These are phyloP conservation scores for Starmerella sirachaensis DNA, from an alignment of 805 yeast genomes.

Conservation along the genomic window DNA sequence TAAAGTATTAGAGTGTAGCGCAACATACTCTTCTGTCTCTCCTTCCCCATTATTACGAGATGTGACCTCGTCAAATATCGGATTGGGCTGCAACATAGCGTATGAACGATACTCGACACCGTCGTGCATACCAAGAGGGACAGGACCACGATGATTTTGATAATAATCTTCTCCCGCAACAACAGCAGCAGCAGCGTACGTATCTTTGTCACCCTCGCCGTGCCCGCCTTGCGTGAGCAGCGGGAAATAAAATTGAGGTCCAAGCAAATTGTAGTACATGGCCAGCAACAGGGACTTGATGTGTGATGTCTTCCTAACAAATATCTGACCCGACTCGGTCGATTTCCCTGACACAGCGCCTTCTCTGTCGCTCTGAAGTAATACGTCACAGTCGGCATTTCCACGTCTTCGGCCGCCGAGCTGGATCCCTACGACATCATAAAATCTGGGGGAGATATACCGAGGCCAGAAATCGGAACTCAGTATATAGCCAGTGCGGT, in stretches of 20 bases:
- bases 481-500: slow-evolving; percentile 38
- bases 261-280: slow-evolving; percentile 52
- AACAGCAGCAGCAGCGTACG: slow-evolving; percentile 59
- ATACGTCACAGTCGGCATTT: slow-evolving; percentile 27
- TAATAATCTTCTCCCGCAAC: slow-evolving; percentile 49
- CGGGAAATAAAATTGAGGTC: slow-evolving; percentile 48
- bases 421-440: slow-evolving; percentile 50
- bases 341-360: slow-evolving; percentile 57
- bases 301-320: slow-evolving; percentile 47
- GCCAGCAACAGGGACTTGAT: slow-evolving; percentile 46
- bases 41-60: slow-evolving; percentile 4
- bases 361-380: slow-evolving; percentile 42
- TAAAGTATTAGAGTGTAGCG: slow-evolving; percentile 20
- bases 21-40: slow-evolving; percentile 5
- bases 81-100: slow-evolving; percentile 60
- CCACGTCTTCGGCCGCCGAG: slow-evolving; percentile 33
- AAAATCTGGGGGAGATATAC: slow-evolving; percentile 62
- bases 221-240: slow-evolving; percentile 47
- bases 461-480: slow-evolving; percentile 91
- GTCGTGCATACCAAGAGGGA: slow-evolving; percentile 28
- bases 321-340: slow-evolving; percentile 56
- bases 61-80: slow-evolving; percentile 40
- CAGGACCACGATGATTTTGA: slow-evolving; percentile 33
- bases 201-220: slow-evolving; percentile 78
- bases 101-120: slow-evolving; percentile 13